Evolutionary conservation across 2,329 filamentous ascomycete genomes (phyloP).

Genomic region (Cordyceps pruinosa): DNA sequence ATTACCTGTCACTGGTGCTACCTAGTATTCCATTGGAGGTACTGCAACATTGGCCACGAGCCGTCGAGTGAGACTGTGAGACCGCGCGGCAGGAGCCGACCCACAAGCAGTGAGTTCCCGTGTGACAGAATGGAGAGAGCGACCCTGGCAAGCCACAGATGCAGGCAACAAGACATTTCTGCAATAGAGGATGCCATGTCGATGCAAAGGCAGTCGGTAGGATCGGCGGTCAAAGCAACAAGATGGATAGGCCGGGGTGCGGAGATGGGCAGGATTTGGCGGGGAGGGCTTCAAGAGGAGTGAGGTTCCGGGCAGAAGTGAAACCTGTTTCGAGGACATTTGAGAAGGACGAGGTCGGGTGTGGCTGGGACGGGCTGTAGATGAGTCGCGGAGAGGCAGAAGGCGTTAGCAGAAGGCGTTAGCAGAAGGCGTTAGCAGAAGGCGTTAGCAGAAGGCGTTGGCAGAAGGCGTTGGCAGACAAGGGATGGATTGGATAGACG

Average conservation of each 20-base stretch:
- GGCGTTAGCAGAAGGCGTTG: too few relatives aligned
- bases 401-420: background rate
- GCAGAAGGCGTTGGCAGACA: background rate
- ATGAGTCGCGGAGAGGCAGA: background rate
- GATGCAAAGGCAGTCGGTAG: background rate
- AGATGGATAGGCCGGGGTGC: background rate
- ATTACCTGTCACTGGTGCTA: background rate
- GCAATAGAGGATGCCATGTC: background rate
- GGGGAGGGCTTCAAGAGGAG: too few relatives aligned
- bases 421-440: background rate
- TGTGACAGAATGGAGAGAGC: background rate
- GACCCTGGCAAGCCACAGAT: background rate
- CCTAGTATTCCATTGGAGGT: background rate
- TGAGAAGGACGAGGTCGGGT: background rate
- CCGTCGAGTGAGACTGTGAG: conserved; percentile 5
- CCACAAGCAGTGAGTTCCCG: background rate
- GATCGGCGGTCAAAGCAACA: conserved; percentile 2
- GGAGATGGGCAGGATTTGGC: background rate
- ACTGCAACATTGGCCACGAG: background rate
- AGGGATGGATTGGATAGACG: background rate
- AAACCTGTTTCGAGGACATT: too few relatives aligned
- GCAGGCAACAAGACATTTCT: background rate
- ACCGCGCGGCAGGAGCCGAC: background rate
- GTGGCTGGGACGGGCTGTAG: conserved; percentile 5
- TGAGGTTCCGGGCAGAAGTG: too few relatives aligned